These are phyloP conservation scores for Backusella circina DNA, from an alignment of 192 early-diverging fungal genomes.

Conservation along the genomic window DNA sequence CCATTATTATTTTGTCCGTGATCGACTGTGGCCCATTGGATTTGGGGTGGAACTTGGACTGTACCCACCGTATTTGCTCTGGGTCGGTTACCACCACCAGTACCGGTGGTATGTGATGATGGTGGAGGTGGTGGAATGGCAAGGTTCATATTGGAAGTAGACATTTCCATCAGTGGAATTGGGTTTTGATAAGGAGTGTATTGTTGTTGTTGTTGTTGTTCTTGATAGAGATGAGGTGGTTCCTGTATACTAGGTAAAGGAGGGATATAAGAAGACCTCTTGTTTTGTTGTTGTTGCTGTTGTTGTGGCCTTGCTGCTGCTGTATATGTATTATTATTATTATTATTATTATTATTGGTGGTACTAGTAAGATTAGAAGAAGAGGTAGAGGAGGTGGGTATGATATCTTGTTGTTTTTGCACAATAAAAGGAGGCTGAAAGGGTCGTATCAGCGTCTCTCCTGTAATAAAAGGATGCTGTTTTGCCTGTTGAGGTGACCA, in stretches of 20 bases:
- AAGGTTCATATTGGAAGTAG: not conserved
- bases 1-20: not conserved
- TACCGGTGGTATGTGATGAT: not conserved
- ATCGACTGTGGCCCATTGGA: conserved; percentile 23
- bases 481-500: conserved; percentile 93
- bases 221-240: conserved; percentile 2
- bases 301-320: not conserved
- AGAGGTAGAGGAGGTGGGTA: not conserved
- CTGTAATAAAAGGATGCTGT: conserved; percentile 95
- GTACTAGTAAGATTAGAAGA: not conserved
- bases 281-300: not conserved
- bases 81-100: conserved; percentile 21
- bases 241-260: conserved; percentile 10
- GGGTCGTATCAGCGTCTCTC: conserved; percentile 67
- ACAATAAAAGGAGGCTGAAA: conserved; percentile 49
- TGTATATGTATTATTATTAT: not conserved
- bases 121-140: not conserved
- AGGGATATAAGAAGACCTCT: conserved; percentile 2
- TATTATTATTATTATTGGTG: not conserved
- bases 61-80: conserved; percentile 40
- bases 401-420: not conserved
- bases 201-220: not conserved
- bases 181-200: not conserved
- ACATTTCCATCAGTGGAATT: not conserved
- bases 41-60: conserved; percentile 30